Conservation (phyloP, 495 filamentous ascomycete species). For the Penicillium waksmanii region DNA sequence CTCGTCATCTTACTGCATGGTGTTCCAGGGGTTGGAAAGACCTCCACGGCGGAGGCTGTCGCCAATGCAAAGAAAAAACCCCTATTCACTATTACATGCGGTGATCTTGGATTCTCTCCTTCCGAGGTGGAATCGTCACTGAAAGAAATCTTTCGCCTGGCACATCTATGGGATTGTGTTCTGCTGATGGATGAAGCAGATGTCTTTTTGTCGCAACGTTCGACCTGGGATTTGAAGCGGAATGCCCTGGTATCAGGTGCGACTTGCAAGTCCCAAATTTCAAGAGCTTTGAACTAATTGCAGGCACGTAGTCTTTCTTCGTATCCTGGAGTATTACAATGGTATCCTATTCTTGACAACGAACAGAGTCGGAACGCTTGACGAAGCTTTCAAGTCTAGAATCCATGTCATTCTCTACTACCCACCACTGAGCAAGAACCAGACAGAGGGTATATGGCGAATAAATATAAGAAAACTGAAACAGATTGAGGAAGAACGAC, state of each 20-base stretch:
- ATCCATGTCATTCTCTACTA: slow-evolving; percentile 45
- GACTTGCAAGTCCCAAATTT: background rate
- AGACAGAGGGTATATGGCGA: slow-evolving; percentile 6
- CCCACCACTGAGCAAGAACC: slow-evolving; percentile 3
- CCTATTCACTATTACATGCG: slow-evolving; percentile 32
- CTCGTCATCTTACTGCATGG: slow-evolving; percentile 54
- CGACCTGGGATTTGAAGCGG: slow-evolving; percentile 37
- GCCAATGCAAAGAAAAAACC: slow-evolving; percentile 23
- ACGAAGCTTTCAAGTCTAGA: slow-evolving; percentile 55
- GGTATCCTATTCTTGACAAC: slow-evolving; percentile 64
- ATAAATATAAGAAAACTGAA: slow-evolving; percentile 3
- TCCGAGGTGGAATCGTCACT: slow-evolving; percentile 42
- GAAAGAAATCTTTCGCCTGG: slow-evolving; percentile 39
- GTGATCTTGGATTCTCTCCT: slow-evolving; percentile 38
- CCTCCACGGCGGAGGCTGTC: slow-evolving; percentile 32
- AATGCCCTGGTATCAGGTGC: slow-evolving; percentile 55
- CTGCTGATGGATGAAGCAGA: slow-evolving; percentile 51
- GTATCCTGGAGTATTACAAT: slow-evolving; percentile 58
- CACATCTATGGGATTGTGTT: slow-evolving; percentile 49
- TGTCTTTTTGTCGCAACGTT: slow-evolving; percentile 51
- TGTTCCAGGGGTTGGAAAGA: slow-evolving; percentile 48
- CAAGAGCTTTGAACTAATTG: background rate
- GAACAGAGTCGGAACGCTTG: slow-evolving; percentile 51
- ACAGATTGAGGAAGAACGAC: slow-evolving; percentile 4
- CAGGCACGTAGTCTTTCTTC: slow-evolving; percentile 47